These are phyloP conservation scores for Aureobasidium sp. DNA, from an alignment of 2,329 filamentous ascomycete species.

Conservation along the genomic window DNA sequence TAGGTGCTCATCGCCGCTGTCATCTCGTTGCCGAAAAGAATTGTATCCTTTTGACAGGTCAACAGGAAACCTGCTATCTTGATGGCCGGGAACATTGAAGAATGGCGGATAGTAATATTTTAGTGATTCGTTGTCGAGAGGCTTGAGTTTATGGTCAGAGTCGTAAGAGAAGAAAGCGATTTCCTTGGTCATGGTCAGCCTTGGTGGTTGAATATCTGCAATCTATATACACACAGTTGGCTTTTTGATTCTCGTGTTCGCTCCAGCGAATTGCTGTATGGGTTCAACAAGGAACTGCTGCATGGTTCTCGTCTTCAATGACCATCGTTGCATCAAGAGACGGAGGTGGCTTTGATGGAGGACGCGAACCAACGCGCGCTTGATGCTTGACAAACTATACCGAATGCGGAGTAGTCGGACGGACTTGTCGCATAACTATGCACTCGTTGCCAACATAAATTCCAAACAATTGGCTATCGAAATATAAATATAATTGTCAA, in stretches of 20 bases:
- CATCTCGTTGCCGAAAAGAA: constrained; percentile 73
- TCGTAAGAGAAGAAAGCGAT: constrained; percentile 93
- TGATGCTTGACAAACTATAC: background rate
- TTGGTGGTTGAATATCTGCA: background rate
- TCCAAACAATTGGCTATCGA: background rate
- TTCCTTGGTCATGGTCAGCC: constrained; percentile 41
- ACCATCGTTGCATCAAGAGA: background rate
- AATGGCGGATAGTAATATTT: constrained; percentile 76
- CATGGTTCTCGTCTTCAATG: background rate
- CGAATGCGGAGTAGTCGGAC: background rate
- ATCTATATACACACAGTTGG: background rate
- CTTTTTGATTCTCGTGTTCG: constrained; percentile 11
- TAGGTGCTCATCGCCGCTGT: constrained; percentile 76
- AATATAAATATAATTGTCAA: too few species aligned
- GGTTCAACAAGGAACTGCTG: constrained; percentile 2
- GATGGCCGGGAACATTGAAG: constrained; percentile 21
- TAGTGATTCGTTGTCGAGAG: constrained; percentile 65
- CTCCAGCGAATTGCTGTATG: background rate
- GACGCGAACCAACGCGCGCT: background rate
- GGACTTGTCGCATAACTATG: background rate
- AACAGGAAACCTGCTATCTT: constrained; percentile 42
- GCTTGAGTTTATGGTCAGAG: constrained; percentile 65
- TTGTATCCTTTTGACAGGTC: constrained; percentile 77
- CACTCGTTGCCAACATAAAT: background rate
- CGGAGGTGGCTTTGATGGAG: background rate